Evolutionary conservation across 2,329 filamentous ascomycete genomes (phyloP).

Genomic region (Trichoderma afroharzianum): DNA sequence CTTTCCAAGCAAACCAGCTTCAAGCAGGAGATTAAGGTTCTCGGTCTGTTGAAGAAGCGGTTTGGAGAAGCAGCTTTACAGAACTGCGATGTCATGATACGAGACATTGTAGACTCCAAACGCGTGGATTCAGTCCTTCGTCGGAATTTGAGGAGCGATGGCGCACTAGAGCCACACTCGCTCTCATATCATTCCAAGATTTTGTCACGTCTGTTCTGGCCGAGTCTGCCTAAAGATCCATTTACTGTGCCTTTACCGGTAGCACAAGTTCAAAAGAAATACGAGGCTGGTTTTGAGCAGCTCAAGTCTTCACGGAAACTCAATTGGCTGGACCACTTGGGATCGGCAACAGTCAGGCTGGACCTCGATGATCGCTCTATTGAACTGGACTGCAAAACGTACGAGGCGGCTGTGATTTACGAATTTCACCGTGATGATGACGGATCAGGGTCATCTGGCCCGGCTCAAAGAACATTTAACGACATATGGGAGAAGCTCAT

Average conservation of each 20-base stretch:
- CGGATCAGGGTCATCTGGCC: slow-evolving; percentile 31
- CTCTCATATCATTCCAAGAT: slow-evolving; percentile 72
- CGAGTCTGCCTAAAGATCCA: slow-evolving; percentile 66
- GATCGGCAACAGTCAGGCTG: slow-evolving; percentile 74
- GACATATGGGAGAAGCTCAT: slow-evolving; percentile 56
- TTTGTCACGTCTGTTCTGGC: slow-evolving; percentile 91
- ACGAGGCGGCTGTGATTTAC: slow-evolving; percentile 84
- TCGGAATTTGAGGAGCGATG: slow-evolving; percentile 32
- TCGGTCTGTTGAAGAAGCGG: slow-evolving; percentile 81
- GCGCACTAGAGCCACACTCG: slow-evolving; percentile 19
- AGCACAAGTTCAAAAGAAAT: slow-evolving; percentile 60
- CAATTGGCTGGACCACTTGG: slow-evolving; percentile 81
- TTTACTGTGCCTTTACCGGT: slow-evolving; percentile 63
- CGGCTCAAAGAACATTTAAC: slow-evolving; percentile 45
- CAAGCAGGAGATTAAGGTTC: slow-evolving; percentile 74
- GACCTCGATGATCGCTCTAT: slow-evolving; percentile 78
- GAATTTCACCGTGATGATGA: slow-evolving; percentile 59
- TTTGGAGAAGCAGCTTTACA: slow-evolving; percentile 85
- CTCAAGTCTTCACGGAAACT: slow-evolving; percentile 83
- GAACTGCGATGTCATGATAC: slow-evolving; percentile 95
- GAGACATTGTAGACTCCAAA: slow-evolving; percentile 81
- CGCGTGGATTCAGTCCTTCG: slow-evolving; percentile 67
- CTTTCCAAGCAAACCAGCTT: slow-evolving; percentile 64
- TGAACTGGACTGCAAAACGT: slow-evolving; percentile 69
- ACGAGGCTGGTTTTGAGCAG: slow-evolving; percentile 71